phyloP scores from a whole-genome alignment of 441 rosid species.

The Gossypium trilobum region DNA sequence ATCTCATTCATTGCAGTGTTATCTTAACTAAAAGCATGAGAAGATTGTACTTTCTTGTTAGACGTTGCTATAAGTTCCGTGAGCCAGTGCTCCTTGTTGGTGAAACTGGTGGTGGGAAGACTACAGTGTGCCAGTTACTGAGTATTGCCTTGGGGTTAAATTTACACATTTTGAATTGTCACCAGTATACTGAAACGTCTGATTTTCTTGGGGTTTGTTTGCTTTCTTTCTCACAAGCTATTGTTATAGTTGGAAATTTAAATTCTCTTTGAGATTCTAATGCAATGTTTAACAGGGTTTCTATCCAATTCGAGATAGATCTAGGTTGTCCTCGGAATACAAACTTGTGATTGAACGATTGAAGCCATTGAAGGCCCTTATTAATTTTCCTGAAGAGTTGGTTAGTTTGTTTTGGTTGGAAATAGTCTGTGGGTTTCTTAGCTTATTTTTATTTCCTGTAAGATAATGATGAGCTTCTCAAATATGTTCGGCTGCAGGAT shows the following conservation, averaged over 20 bases:
- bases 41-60: slow-evolving; percentile 77
- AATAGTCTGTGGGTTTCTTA: background rate
- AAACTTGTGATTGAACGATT: slow-evolving; percentile 44
- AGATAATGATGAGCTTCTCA: background rate
- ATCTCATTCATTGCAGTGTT: slow-evolving; percentile 39
- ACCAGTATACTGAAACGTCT: slow-evolving; percentile 92
- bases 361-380: slow-evolving; percentile 47
- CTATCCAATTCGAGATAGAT: slow-evolving; percentile 89
- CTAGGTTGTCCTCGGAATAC: slow-evolving; percentile 55
- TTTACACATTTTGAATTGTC: slow-evolving; percentile 91
- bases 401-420: slow-evolving; percentile 34
- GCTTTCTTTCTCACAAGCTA: slow-evolving; percentile 10
- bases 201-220: slow-evolving; percentile 91
- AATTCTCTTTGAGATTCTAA: slow-evolving; percentile 12
- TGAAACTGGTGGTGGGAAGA: slow-evolving; percentile 99
- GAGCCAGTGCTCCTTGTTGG: slow-evolving; percentile 99
- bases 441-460: slow-evolving; percentile 11
- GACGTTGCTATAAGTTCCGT: slow-evolving; percentile 66
- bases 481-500: slow-evolving; percentile 35
- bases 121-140: slow-evolving; percentile 86
- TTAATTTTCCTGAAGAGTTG: slow-evolving; percentile 26
- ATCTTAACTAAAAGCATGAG: slow-evolving; percentile 78
- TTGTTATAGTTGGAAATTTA: background rate
- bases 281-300: slow-evolving; percentile 58
- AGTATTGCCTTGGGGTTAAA: slow-evolving; percentile 44